Evolutionary conservation across 2,329 filamentous ascomycete genomes (phyloP).

Genomic region (Fusarium nanum): DNA sequence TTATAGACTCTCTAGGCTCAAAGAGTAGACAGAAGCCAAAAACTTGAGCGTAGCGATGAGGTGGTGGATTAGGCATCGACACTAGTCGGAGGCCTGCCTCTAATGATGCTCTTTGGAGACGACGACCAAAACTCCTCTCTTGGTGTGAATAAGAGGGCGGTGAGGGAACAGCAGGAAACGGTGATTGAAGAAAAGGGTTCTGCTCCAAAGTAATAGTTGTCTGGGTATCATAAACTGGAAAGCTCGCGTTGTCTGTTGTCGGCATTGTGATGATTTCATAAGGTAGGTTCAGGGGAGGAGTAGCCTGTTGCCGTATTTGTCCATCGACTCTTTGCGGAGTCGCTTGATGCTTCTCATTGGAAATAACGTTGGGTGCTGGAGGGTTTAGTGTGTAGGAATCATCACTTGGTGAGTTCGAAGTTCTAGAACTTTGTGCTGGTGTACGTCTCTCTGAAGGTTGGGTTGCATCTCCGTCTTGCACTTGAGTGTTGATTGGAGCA

Average conservation of each 20-base stretch:
- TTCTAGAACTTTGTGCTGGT: slow-evolving; percentile 8
- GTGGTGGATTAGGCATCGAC: slow-evolving; percentile 60
- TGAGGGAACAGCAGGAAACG: slow-evolving; percentile 54
- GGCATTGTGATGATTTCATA: slow-evolving; percentile 65
- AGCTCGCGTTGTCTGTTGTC: slow-evolving; percentile 65
- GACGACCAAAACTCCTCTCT: slow-evolving; percentile 76
- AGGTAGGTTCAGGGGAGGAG: slow-evolving; percentile 40
- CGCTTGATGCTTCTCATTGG: slow-evolving; percentile 6
- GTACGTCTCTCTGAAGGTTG: slow-evolving; percentile 5
- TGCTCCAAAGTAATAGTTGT: slow-evolving; percentile 33
- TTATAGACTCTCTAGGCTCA: slow-evolving; percentile 62
- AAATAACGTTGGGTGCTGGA: not conserved
- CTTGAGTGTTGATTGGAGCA: not conserved
- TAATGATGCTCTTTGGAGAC: slow-evolving; percentile 73
- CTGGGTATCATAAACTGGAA: slow-evolving; percentile 54
- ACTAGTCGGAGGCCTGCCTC: slow-evolving; percentile 73
- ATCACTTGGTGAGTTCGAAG: slow-evolving; percentile 20
- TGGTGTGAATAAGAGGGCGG: slow-evolving; percentile 69
- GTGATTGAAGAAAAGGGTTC: slow-evolving; percentile 33
- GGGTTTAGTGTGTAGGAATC: not conserved
- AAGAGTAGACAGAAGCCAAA: slow-evolving; percentile 79
- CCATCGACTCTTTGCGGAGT: slow-evolving; percentile 26
- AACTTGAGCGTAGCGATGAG: slow-evolving; percentile 62
- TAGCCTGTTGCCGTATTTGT: slow-evolving; percentile 30
- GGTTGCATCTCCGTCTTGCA: not conserved